Conservation (phyloP, 257 asterid species). For the Solanum okadae region DNA sequence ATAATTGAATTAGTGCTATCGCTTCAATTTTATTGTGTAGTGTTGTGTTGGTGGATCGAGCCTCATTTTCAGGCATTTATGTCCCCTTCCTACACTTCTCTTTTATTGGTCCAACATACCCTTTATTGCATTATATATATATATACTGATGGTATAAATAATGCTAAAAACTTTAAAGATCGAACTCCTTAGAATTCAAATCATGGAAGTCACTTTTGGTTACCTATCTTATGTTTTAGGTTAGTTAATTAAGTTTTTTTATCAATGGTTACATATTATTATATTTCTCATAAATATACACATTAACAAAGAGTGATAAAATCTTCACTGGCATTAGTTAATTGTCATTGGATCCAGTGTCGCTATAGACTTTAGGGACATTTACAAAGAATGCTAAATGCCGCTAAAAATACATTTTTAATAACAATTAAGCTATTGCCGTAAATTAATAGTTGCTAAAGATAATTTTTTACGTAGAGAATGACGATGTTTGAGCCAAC, state of each 20-base stretch:
- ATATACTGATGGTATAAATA: neutral
- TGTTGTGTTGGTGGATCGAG: neutral
- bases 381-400: no score
- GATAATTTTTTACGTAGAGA: no score
- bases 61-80: neutral
- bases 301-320: no score
- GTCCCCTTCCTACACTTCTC: neutral
- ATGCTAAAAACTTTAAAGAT: neutral
- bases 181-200: neutral
- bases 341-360: no score
- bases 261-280: neutral
- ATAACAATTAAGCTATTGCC: no score
- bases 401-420: no score
- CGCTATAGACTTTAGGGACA: no score
- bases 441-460: no score
- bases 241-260: neutral
- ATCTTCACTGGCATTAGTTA: no score
- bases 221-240: neutral
- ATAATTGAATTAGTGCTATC: neutral
- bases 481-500: rapidly evolving
- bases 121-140: no score
- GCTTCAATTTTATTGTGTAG: neutral
- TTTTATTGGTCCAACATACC: neutral
- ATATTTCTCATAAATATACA: no score
- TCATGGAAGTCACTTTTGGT: neutral